These are phyloP conservation scores for Epicoccum nigrum DNA, from an alignment of 2,329 filamentous ascomycete genomes.

Conservation along the genomic window DNA sequence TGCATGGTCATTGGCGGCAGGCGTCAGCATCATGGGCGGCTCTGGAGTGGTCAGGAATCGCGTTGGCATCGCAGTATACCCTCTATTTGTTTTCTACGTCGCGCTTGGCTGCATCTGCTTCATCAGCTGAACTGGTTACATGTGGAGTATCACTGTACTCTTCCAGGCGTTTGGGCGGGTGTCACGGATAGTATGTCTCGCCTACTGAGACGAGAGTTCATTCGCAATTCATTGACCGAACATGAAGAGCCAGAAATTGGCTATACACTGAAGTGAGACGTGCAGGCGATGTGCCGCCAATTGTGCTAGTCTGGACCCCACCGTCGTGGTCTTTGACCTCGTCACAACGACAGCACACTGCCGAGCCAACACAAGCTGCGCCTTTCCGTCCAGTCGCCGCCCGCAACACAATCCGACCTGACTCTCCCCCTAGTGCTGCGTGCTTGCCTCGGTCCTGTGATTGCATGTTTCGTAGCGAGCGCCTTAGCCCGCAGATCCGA, in stretches of 20 bases:
- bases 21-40: conserved; percentile 92
- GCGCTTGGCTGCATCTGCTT: conserved; percentile 94
- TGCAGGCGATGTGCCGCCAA: conserved; percentile 6
- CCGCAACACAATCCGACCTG: conserved; percentile 24
- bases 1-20: conserved; percentile 91
- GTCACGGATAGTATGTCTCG: conserved; percentile 10
- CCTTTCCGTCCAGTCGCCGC: conserved; percentile 29
- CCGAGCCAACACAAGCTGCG: conserved; percentile 35
- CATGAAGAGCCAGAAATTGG: background rate
- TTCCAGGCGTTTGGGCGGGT: conserved; percentile 14
- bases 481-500: conserved; percentile 31
- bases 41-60: conserved; percentile 95
- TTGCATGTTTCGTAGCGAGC: conserved; percentile 24
- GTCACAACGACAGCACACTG: conserved; percentile 17
- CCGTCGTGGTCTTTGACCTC: conserved; percentile 28
- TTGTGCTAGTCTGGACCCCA: conserved; percentile 25
- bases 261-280: conserved; percentile 1
- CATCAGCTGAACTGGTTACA: conserved; percentile 69
- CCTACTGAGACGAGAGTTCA: conserved; percentile 5
- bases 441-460: conserved; percentile 25
- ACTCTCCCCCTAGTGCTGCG: conserved; percentile 20
- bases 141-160: conserved; percentile 12
- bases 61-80: conserved; percentile 92
- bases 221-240: background rate
- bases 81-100: conserved; percentile 92